Conservation (phyloP, 352 stramenopile genomes). For the Phytophthora palmivora region DNA sequence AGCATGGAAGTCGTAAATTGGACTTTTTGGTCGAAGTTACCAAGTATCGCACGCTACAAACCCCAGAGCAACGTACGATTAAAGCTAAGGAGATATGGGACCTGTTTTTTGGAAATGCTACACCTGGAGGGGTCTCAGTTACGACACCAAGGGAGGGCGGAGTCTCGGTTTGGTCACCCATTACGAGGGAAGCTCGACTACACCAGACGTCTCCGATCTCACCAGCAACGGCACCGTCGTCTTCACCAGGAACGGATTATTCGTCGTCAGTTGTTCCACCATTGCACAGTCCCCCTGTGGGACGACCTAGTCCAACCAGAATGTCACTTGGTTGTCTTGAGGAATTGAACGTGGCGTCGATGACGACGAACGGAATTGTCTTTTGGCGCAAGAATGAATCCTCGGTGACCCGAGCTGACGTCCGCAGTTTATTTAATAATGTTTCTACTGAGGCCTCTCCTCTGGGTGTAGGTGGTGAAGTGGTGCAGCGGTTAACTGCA, state of each 20-base stretch:
- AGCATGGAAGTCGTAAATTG: conserved; percentile 67
- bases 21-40: conserved; percentile 81
- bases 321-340: conserved; percentile 60
- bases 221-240: conserved; percentile 26
- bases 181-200: conserved; percentile 6
- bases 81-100: conserved; percentile 73
- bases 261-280: conserved; percentile 2
- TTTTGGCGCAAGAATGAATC: conserved; percentile 71
- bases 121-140: not conserved
- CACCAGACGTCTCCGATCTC: conserved; percentile 34
- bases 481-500: conserved; percentile 54
- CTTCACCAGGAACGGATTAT: conserved; percentile 37
- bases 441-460: conserved; percentile 46
- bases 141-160: conserved; percentile 8
- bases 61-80: conserved; percentile 47
- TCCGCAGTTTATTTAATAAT: conserved; percentile 46
- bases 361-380: conserved; percentile 67
- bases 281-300: conserved; percentile 18
- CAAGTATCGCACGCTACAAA: conserved; percentile 62
- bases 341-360: conserved; percentile 67
- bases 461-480: conserved; percentile 66
- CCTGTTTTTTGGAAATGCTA: conserved; percentile 48
- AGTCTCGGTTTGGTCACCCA: conserved; percentile 33
- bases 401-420: conserved; percentile 41
- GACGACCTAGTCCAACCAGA: conserved; percentile 24